Conservation (phyloP, 306 rosid species). For the barrel medic (Medicago truncatula) region MtrunA17r5.0-ANR NC_053042.1:10144501-10145000, state of each 20-base stretch:
- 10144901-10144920: conserved; percentile 98
- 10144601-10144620: background rate
- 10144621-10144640: background rate
- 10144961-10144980: conserved; percentile 26
- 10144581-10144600: background rate
- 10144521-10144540: conserved; percentile 12
- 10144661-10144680: background rate
- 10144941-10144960: conserved; percentile 80
- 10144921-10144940: conserved; percentile 86
- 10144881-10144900: conserved; percentile 95
- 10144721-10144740: background rate
- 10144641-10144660: background rate
- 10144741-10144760: background rate
- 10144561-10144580: conserved; percentile 18
- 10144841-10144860: background rate
- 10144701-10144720: background rate
- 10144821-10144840: background rate
- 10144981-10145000: conserved; percentile 30
- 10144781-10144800: background rate
- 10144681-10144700: conserved; percentile 1
- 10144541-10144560: background rate
- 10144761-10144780: background rate
- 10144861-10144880: conserved; percentile 58
- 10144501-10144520: conserved; percentile 13
- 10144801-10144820: background rate